phyloP scores from a whole-genome alignment of 192 early-diverging fungal genomes.

The Coemansia sp. region DNA sequence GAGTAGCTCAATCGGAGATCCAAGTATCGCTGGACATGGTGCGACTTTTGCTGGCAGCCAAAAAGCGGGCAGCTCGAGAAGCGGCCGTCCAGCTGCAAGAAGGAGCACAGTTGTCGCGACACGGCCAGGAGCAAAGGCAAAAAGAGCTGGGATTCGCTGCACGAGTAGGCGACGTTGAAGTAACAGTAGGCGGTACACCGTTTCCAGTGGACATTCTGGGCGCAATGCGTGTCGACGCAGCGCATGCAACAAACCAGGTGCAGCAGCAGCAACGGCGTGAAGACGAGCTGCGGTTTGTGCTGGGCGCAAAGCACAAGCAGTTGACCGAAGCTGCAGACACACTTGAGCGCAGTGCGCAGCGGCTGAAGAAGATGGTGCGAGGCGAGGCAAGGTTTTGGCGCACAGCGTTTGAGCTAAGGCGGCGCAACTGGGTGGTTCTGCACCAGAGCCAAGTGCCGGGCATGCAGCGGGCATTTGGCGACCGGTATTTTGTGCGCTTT shows the following conservation, averaged over 20 bases:
- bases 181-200: slow-evolving; percentile 35
- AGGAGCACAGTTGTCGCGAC: slow-evolving; percentile 5
- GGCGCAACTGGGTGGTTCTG: slow-evolving; percentile 39
- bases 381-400: slow-evolving; percentile 43
- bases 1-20: slow-evolving; percentile 47
- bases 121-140: slow-evolving; percentile 9
- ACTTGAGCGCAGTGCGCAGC: slow-evolving; percentile 16
- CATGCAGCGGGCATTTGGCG: slow-evolving; percentile 6
- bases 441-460: slow-evolving; percentile 27
- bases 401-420: slow-evolving; percentile 38
- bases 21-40: slow-evolving; percentile 49
- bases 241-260: background rate
- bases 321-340: slow-evolving; percentile 38
- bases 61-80: slow-evolving; percentile 21
- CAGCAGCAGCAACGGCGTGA: slow-evolving; percentile 12
- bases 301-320: slow-evolving; percentile 50
- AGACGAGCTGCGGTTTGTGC: slow-evolving; percentile 37
- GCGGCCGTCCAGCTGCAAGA: background rate
- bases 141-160: slow-evolving; percentile 18
- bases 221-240: slow-evolving; percentile 21
- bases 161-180: slow-evolving; percentile 26
- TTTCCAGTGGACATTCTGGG: slow-evolving; percentile 38
- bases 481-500: slow-evolving; percentile 39
- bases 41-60: slow-evolving; percentile 41
- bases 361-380: slow-evolving; percentile 16